Evolutionary conservation across 768 basidiomycete genomes (phyloP).

Genomic region (Tulasnella sp.): DNA sequence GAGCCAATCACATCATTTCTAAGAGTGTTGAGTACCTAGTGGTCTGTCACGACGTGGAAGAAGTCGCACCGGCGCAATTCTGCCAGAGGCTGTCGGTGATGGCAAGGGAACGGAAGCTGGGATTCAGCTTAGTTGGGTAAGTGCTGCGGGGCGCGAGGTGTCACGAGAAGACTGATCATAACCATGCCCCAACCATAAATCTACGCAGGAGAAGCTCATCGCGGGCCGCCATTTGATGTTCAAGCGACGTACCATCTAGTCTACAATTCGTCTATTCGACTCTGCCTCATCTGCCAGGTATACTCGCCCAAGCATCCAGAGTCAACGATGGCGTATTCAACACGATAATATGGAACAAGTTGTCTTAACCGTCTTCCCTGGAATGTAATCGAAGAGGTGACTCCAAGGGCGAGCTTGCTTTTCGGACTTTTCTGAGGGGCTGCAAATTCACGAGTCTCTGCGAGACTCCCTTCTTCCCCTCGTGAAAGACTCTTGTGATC

Average conservation of each 20-base stretch:
- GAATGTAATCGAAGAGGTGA: neutral
- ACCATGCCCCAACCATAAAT: neutral
- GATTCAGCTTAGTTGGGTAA: neutral
- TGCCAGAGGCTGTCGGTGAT: neutral
- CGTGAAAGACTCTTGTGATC: neutral
- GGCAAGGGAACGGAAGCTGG: neutral
- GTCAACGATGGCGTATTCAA: neutral
- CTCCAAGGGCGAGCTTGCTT: neutral
- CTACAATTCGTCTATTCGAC: neutral
- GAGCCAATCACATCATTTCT: neutral
- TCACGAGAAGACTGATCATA: neutral
- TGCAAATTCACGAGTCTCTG: conserved; percentile 6
- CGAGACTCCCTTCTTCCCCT: neutral
- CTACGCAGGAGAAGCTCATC: neutral
- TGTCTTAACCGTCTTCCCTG: neutral
- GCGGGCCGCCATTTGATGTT: neutral
- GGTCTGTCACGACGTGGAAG: neutral
- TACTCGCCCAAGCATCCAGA: neutral
- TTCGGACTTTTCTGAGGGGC: neutral
- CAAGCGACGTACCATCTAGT: neutral
- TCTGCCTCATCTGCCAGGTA: neutral
- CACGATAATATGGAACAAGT: neutral
- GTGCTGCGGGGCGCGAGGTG: neutral
- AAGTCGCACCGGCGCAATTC: neutral
- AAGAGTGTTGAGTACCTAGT: neutral